Conservation (phyloP, 2,329 filamentous ascomycete genomes). For the Blastomyces silverae region DNA sequence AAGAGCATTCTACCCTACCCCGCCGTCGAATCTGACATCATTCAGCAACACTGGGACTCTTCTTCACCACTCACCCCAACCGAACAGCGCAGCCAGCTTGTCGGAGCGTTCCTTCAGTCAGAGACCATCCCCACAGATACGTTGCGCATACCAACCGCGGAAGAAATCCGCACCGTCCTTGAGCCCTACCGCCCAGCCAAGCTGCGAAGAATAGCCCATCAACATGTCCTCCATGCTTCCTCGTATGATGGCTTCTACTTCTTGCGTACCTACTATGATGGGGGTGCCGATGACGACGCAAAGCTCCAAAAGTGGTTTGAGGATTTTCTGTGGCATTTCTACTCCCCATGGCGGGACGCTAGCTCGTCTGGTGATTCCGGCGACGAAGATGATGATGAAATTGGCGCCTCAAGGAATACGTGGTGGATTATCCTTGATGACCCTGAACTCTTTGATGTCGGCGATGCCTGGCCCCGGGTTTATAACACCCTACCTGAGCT, state of each 20-base stretch:
- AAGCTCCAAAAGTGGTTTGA: not conserved
- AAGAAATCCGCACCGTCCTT: slow-evolving; percentile 4
- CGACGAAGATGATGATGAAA: not conserved
- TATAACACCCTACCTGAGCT: not conserved
- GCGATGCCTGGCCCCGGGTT: not conserved
- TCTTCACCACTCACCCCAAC: not conserved
- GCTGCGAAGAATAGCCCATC: slow-evolving; percentile 2
- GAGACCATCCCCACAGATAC: not conserved
- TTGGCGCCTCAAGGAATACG: not conserved
- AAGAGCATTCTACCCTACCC: not conserved
- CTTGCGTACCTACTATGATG: slow-evolving; percentile 7
- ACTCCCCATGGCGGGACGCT: not conserved
- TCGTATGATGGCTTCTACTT: slow-evolving; percentile 4
- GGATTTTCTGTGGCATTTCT: not conserved
- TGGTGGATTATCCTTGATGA: slow-evolving; percentile 6
- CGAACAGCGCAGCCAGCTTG: slow-evolving; percentile 1
- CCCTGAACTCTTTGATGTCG: not conserved
- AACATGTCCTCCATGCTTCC: not conserved
- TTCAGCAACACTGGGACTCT: not conserved
- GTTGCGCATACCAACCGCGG: not conserved
- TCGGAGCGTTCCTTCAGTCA: not conserved
- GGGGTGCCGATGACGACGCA: not conserved
- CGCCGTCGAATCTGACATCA: not conserved
- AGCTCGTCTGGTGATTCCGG: not conserved
- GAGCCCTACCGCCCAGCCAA: not conserved